Base-by-base conservation (phyloP, 106 monocot species). In the Alisma plantagoaquatica region DNA sequence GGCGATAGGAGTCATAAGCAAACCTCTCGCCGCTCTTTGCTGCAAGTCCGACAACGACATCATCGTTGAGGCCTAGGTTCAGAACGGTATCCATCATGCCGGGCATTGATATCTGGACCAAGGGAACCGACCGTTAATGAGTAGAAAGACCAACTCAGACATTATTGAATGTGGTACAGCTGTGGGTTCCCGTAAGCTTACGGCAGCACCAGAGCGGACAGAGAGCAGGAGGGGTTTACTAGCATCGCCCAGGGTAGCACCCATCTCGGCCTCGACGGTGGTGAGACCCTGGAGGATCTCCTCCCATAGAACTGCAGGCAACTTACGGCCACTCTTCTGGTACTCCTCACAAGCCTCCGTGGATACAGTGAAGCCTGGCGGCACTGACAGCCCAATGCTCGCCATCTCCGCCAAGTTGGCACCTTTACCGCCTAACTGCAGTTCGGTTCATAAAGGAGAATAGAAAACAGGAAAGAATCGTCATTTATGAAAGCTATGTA, bases 11-110 rank as follows among this genome's bases (percentile, higher is more conserved):
- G 54, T 94, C 94, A 43, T 84, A 94, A 2, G 94, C 94, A 41
- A 94, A 94, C 6, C 84, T 67, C 57, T 88, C 84, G 5, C 84
- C 94, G 28, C 88, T 88, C 75, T 81, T 83, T 10, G 18, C 63
- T 1, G 87, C 79, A 16, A 94, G 44, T 10, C 87, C 87, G 0
- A 61, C 72, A 16, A 84, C 94, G 57, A 94, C 94, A 50, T 94
- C 88, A 56, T 94, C 94, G 48, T 94, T 94, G 10, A 94, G 77
- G 20, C 94, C 94, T 35, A 94, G 60, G 52, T 94, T 94, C 31
- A 94, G 67, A 35, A 94, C 84, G 1, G 88, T 94, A 42, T 94
- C 93, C 93, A 94, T 94, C 93, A 94, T 94, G 10, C 93, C 93
- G 3, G 93, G 94, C 94, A 94, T 94, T 6, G 94, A 94, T 46